These are phyloP conservation scores for Nakazawaea pomicola DNA, from an alignment of 805 yeast species.

Conservation along the genomic window DNA sequence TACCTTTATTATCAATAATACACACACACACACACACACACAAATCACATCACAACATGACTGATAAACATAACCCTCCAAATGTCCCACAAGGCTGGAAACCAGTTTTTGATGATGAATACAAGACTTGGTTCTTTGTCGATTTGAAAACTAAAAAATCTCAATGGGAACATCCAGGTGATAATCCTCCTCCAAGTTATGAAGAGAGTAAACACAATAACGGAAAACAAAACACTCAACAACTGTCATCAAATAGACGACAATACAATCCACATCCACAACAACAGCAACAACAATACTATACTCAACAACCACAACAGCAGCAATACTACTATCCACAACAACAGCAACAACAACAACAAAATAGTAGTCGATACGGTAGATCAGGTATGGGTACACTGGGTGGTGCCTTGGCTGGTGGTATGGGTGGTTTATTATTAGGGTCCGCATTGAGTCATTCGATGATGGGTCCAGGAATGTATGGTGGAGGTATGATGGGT, in stretches of 20 bases:
- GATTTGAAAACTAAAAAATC: constrained; percentile 64
- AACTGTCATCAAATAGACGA: constrained; percentile 7
- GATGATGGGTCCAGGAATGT: constrained; percentile 14
- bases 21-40: too few species aligned
- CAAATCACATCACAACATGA: neutral
- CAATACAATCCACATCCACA: constrained; percentile 15
- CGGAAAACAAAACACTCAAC: constrained; percentile 14
- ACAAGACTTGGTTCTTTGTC: constrained; percentile 74
- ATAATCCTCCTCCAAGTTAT: constrained; percentile 20
- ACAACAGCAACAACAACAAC: constrained; percentile 17
- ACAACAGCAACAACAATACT: constrained; percentile 17
- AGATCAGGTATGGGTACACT: constrained; percentile 20
- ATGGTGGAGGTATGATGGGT: too few species aligned
- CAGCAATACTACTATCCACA: constrained; percentile 18
- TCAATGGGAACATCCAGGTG: constrained; percentile 86
- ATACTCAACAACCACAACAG: constrained; percentile 17
- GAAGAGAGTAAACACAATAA: constrained; percentile 4
- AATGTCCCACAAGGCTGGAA: constrained; percentile 40
- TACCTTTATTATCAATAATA: too few species aligned
- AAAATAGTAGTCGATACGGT: constrained; percentile 15
- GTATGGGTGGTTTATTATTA: constrained; percentile 24
- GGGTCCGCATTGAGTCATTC: constrained; percentile 15
- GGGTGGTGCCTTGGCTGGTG: constrained; percentile 30
- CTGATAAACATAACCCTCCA: constrained; percentile 28
- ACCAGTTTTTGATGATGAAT: constrained; percentile 41